A percentile compares a stretch with the other conserved stretches of the same genome.
Evolutionary conservation across 495 filamentous ascomycete species (phyloP).

Genomic region (Hypoxylon cercidicola): DNA sequence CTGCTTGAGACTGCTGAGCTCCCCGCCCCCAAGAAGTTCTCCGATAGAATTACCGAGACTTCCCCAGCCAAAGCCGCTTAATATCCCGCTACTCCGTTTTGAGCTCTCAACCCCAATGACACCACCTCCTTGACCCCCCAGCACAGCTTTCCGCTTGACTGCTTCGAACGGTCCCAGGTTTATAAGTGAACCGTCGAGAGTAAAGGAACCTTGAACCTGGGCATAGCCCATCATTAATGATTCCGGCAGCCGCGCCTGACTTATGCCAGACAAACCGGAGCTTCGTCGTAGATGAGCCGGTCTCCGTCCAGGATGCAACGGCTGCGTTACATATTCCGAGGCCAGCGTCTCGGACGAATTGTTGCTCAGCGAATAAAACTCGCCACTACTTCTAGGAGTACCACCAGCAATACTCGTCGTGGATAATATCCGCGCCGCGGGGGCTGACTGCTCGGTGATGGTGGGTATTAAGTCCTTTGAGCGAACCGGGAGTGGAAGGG

Average conservation of each 20-base stretch:
- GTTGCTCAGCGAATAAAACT: constrained; percentile 94
- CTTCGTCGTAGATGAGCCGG: constrained; percentile 68
- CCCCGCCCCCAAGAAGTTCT: constrained; percentile 83
- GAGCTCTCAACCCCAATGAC: constrained; percentile 81
- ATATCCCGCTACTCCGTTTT: constrained; percentile 80
- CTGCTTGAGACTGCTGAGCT: constrained; percentile 91
- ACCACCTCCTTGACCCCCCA: constrained; percentile 86
- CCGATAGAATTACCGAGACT: constrained; percentile 87
- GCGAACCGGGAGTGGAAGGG: constrained; percentile 50
- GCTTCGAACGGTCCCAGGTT: constrained; percentile 93
- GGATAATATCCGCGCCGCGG: constrained; percentile 76
- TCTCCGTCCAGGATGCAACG: constrained; percentile 54
- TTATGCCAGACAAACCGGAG: constrained; percentile 65
- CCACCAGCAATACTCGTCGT: constrained; percentile 72
- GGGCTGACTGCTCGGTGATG: constrained; percentile 65
- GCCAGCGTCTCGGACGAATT: constrained; percentile 92
- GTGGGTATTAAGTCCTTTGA: constrained; percentile 53
- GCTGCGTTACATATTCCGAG: constrained; percentile 84
- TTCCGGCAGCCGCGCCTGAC: constrained; percentile 66
- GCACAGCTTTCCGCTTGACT: constrained; percentile 91
- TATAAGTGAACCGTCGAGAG: constrained; percentile 88
- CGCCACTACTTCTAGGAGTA: constrained; percentile 87
- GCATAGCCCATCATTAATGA: constrained; percentile 97
- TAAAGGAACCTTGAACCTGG: constrained; percentile 92
- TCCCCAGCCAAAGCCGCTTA: constrained; percentile 88